A percentile compares a stretch with the other conserved stretches of the same genome.
Conservation (phyloP, 345 rosid genomes). For the Populus tremula region DNA sequence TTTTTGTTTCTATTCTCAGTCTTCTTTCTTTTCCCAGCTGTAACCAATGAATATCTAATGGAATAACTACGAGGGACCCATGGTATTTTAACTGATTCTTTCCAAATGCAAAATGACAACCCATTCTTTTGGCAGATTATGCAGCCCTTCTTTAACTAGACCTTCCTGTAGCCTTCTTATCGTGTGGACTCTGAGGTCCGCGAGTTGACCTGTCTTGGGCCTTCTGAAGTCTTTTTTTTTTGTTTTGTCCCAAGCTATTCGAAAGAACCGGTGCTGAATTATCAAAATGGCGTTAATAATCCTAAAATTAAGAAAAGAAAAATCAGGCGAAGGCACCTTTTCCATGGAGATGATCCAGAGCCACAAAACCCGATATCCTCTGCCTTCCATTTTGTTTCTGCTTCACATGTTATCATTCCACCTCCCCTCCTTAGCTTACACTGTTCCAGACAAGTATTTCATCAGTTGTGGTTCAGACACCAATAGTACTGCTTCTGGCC, state of each 20-base stretch:
- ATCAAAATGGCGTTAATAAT: background rate
- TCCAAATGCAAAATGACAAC: too few species aligned
- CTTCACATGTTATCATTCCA: slow-evolving; percentile 10
- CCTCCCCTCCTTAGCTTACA: slow-evolving; percentile 18
- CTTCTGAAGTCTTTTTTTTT: background rate
- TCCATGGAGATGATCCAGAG: slow-evolving; percentile 13
- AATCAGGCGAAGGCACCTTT: background rate
- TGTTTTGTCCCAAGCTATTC: too few species aligned
- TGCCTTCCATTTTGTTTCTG: slow-evolving; percentile 19
- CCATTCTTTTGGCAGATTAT: too few species aligned
- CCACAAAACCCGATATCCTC: background rate
- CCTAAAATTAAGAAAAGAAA: background rate
- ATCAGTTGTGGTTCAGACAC: slow-evolving; percentile 51
- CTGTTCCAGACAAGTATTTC: slow-evolving; percentile 41
- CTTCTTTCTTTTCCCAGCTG: too few species aligned
- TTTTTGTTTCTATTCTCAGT: too few species aligned
- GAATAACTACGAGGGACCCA: too few species aligned
- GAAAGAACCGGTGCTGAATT: too few species aligned
- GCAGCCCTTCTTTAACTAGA: too few species aligned
- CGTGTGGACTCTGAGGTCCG: background rate
- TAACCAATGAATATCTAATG: too few species aligned
- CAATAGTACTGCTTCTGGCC: background rate
- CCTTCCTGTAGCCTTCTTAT: too few species aligned
- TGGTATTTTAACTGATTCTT: too few species aligned
- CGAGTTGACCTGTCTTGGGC: background rate